These are phyloP conservation scores for Xerocomus brunneocitrinus DNA, from an alignment of 768 basidiomycete species.

Conservation along the genomic window DNA sequence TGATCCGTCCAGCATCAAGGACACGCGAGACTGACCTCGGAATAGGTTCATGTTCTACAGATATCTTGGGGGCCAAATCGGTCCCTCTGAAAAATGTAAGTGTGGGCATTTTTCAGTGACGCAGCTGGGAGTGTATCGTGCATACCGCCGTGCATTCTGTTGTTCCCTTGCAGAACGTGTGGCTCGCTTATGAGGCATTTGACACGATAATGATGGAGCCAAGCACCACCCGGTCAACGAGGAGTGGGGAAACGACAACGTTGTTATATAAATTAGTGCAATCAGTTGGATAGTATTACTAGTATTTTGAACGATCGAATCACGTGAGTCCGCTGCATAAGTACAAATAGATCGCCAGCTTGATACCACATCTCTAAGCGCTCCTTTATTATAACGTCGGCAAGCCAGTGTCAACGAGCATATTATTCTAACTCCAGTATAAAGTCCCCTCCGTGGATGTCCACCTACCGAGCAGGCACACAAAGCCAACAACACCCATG, in stretches of 20 bases:
- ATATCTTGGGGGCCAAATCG: constrained; percentile 46
- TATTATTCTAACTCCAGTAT: constrained; percentile 37
- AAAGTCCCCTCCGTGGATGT: constrained; percentile 36
- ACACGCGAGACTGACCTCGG: constrained; percentile 68
- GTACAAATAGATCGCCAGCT: neutral
- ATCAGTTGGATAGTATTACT: neutral
- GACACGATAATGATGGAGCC: constrained; percentile 22
- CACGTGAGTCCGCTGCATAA: constrained; percentile 14
- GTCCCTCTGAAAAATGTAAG: constrained; percentile 35
- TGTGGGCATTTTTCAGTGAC: neutral
- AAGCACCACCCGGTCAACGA: constrained; percentile 1
- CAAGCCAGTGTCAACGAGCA: constrained; percentile 10
- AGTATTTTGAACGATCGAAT: neutral
- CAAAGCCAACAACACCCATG: constrained; percentile 56
- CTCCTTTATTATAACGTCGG: neutral
- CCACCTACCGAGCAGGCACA: constrained; percentile 49
- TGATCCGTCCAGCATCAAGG: constrained; percentile 56
- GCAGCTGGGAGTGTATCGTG: constrained; percentile 1
- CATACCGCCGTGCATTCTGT: constrained; percentile 41
- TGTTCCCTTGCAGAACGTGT: constrained; percentile 48
- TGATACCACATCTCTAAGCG: constrained; percentile 3
- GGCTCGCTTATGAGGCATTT: constrained; percentile 66
- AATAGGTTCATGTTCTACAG: constrained; percentile 51
- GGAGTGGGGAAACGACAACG: constrained; percentile 11
- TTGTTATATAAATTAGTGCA: neutral